Evolutionary conservation across 176 grass and related monocot genomes (phyloP).

Genomic region (Avena eriantha): DNA sequence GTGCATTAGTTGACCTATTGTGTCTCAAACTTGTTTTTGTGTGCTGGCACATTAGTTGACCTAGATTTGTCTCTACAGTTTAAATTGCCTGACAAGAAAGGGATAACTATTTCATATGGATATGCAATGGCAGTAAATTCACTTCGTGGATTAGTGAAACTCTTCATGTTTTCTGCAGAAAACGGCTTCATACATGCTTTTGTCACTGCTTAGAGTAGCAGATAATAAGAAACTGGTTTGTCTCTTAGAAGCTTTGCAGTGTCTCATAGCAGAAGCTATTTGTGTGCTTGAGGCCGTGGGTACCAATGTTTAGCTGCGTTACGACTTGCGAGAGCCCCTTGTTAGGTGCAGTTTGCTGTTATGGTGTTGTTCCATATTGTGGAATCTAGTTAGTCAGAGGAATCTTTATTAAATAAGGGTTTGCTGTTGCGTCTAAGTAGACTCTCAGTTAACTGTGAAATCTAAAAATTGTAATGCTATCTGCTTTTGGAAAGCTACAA

Average conservation of each 20-base stretch:
- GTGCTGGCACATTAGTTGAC: slow-evolving; percentile 14
- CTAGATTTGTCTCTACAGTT: slow-evolving; percentile 27
- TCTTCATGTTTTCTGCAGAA: slow-evolving; percentile 28
- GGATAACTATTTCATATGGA: neutral
- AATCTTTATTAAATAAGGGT: neutral
- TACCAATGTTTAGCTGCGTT: neutral
- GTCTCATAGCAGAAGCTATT: slow-evolving; percentile 3
- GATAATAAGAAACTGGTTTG: neutral
- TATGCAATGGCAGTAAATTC: neutral
- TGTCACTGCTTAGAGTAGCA: neutral
- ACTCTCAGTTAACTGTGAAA: neutral
- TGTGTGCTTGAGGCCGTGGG: neutral
- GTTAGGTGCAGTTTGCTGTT: neutral
- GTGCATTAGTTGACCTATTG: neutral
- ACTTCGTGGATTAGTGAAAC: slow-evolving; percentile 8
- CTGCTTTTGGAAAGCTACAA: neutral
- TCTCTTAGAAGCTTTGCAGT: neutral
- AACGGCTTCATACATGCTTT: slow-evolving; percentile 1
- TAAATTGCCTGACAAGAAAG: slow-evolving; percentile 1
- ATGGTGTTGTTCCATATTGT: neutral
- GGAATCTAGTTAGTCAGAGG: neutral
- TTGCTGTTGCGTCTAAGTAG: neutral
- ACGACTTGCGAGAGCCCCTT: too few species aligned
- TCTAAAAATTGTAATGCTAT: neutral
- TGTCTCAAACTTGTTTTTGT: neutral